A percentile compares a stretch with the other conserved stretches of the same genome.
phyloP scores from a whole-genome alignment of 495 filamentous ascomycete genomes.

The Acidiella bohemica region DNA sequence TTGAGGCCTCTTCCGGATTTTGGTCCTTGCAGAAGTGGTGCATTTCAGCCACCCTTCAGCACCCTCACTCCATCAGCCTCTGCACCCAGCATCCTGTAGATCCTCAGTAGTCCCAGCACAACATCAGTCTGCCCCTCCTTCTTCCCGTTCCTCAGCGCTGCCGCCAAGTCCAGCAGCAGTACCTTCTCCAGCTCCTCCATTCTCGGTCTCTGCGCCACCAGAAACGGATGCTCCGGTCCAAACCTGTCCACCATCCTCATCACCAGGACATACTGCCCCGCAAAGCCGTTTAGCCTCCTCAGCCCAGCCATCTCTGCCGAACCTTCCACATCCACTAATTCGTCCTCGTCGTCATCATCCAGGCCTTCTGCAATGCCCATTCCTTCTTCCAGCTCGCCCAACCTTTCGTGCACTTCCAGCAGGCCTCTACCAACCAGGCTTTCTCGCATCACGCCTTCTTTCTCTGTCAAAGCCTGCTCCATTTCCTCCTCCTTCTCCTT shows the following conservation, averaged over 20 bases:
- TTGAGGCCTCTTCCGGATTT: too few species aligned
- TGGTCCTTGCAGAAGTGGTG: too few species aligned
- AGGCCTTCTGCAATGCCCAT: slow-evolving; percentile 38
- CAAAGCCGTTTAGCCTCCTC: slow-evolving; percentile 40
- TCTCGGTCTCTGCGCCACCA: slow-evolving; percentile 43
- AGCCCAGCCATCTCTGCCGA: slow-evolving; percentile 24
- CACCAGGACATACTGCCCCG: slow-evolving; percentile 44
- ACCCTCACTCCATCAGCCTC: slow-evolving; percentile 48
- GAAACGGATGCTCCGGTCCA: slow-evolving; percentile 51
- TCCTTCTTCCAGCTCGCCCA: slow-evolving; percentile 57
- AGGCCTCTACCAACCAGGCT: slow-evolving; percentile 38
- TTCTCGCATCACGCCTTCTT: slow-evolving; percentile 36
- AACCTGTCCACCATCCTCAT: slow-evolving; percentile 38
- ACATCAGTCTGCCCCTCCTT: slow-evolving; percentile 45
- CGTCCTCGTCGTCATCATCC: slow-evolving; percentile 25
- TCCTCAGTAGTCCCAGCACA: slow-evolving; percentile 38
- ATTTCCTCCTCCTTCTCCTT: slow-evolving; percentile 41
- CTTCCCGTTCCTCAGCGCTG: slow-evolving; percentile 63
- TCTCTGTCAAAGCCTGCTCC: slow-evolving; percentile 40
- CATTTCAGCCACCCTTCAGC: slow-evolving; percentile 39
- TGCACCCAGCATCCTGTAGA: slow-evolving; percentile 70
- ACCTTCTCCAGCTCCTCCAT: slow-evolving; percentile 55
- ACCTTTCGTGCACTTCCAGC: slow-evolving; percentile 33
- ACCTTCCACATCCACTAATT: slow-evolving; percentile 16
- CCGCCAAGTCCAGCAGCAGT: slow-evolving; percentile 67